These are phyloP conservation scores for Picochlorum sp. DNA, from an alignment of 139 green algal species.

Conservation along the genomic window DNA sequence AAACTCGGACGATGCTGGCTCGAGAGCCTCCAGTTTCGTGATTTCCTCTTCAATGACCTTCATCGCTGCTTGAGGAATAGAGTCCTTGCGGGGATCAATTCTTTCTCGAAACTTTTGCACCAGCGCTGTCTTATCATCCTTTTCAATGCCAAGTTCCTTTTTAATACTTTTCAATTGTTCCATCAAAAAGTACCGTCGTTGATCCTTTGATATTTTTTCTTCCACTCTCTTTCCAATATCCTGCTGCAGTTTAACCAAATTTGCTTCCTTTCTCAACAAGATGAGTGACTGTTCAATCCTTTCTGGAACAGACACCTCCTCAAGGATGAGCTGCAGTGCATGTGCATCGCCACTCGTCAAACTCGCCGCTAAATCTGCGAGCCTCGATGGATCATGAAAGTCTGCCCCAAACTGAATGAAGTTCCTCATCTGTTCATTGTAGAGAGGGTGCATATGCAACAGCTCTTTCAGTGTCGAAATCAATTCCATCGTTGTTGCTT, in stretches of 20 bases:
- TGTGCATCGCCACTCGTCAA: constrained; percentile 75
- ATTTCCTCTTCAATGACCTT: constrained; percentile 85
- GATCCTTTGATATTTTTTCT: constrained; percentile 93
- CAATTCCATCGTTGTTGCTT: constrained; percentile 90
- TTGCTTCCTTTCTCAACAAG: constrained; percentile 96
- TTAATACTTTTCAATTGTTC: constrained; percentile 97
- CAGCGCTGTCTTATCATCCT: constrained; percentile 91
- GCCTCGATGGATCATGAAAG: constrained; percentile 79
- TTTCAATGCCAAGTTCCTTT: constrained; percentile 94
- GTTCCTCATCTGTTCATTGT: constrained; percentile 84
- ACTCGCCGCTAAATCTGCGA: constrained; percentile 83
- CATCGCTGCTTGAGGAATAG: constrained; percentile 28
- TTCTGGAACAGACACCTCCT: constrained; percentile 66
- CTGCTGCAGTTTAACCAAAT: constrained; percentile 81
- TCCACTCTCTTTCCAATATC: constrained; percentile 89
- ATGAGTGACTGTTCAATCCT: constrained; percentile 59
- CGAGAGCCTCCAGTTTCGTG: constrained; percentile 78
- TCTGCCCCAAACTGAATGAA: constrained; percentile 47
- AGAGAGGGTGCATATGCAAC: constrained; percentile 87
- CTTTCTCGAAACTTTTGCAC: constrained; percentile 62
- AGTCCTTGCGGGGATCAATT: constrained; percentile 25
- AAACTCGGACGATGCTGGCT: constrained; percentile 87
- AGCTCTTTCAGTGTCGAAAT: constrained; percentile 91
- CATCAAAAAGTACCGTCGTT: constrained; percentile 94
- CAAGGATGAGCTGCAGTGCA: constrained; percentile 77